Conservation (phyloP, 306 rosid genomes). For the Senna siamea region DNA sequence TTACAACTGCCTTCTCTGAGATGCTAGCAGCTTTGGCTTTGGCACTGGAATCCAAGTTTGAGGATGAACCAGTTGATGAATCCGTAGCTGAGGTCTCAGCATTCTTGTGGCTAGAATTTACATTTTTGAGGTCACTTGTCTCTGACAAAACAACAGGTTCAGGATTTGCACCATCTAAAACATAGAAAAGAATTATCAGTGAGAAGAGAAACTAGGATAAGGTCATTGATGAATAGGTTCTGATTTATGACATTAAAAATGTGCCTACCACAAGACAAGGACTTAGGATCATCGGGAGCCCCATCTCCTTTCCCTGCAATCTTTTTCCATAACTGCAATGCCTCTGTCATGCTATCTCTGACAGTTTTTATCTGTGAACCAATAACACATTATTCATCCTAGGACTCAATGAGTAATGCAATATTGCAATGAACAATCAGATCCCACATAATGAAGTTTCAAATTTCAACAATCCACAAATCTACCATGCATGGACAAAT, state of each 20-base stretch:
- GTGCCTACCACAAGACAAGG: slow-evolving; percentile 56
- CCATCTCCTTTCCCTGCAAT: slow-evolving; percentile 77
- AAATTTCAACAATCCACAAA: slow-evolving; percentile 29
- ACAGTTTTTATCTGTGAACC: slow-evolving; percentile 86
- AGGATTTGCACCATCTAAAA: slow-evolving; percentile 57
- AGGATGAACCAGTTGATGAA: slow-evolving; percentile 51
- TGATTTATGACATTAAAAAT: slow-evolving; percentile 22
- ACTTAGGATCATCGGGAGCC: slow-evolving; percentile 59
- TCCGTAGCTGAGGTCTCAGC: slow-evolving; percentile 55
- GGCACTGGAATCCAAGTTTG: slow-evolving; percentile 53
- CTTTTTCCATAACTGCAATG: slow-evolving; percentile 88
- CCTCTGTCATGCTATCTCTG: slow-evolving; percentile 92
- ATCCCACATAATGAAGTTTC: slow-evolving; percentile 29
- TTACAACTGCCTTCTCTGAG: slow-evolving; percentile 79
- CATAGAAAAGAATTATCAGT: slow-evolving; percentile 23
- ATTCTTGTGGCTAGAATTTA: slow-evolving; percentile 50
- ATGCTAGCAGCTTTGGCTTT: slow-evolving; percentile 59
- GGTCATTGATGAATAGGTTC: not conserved
- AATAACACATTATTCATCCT: slow-evolving; percentile 13
- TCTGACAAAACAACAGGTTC: slow-evolving; percentile 50
- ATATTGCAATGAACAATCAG: slow-evolving; percentile 24
- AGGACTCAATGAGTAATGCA: not conserved
- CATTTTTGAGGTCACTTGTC: slow-evolving; percentile 49
- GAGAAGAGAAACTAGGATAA: slow-evolving; percentile 35
- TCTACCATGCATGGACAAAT: not conserved